Evolutionary conservation across 2,329 filamentous ascomycete genomes (phyloP).

Genomic region (Colletotrichum simmondsii): DNA sequence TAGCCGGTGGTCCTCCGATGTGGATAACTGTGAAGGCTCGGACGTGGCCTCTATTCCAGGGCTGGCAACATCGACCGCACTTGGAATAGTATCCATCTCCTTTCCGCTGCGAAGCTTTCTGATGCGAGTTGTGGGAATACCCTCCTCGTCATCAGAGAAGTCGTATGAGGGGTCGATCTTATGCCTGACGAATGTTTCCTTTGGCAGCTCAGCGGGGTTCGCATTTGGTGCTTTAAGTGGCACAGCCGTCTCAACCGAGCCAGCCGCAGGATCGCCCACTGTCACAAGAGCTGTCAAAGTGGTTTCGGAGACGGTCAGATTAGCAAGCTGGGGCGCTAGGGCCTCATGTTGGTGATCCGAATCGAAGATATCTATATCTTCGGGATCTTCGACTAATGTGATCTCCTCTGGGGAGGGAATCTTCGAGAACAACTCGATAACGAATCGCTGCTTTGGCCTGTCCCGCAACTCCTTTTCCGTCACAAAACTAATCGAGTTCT

Average conservation of each 20-base stretch:
- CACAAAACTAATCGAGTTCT: not conserved
- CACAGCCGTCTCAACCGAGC: not conserved
- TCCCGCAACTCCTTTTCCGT: not conserved
- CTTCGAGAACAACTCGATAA: slow-evolving; percentile 14
- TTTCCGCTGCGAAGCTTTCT: not conserved
- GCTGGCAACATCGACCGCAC: not conserved
- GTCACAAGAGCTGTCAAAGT: not conserved
- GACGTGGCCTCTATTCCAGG: too few species aligned
- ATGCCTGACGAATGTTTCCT: slow-evolving; percentile 24
- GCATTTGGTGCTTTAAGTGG: not conserved
- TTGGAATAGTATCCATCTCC: not conserved
- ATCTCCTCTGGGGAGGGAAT: slow-evolving; percentile 5
- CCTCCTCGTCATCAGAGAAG: slow-evolving; percentile 39
- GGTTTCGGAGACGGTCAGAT: not conserved
- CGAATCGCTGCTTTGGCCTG: not conserved
- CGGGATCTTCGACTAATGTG: slow-evolving; percentile 8
- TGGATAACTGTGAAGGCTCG: not conserved
- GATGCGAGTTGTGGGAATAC: slow-evolving; percentile 15
- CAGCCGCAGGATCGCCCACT: not conserved
- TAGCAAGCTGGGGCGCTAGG: not conserved
- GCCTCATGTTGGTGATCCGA: not conserved
- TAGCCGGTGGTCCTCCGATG: not conserved
- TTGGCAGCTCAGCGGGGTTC: not conserved
- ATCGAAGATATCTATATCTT: slow-evolving; percentile 3
- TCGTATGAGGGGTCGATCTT: slow-evolving; percentile 35